phyloP scores from a whole-genome alignment of 2,329 filamentous ascomycete genomes.

The Colletotrichum lupini region DNA sequence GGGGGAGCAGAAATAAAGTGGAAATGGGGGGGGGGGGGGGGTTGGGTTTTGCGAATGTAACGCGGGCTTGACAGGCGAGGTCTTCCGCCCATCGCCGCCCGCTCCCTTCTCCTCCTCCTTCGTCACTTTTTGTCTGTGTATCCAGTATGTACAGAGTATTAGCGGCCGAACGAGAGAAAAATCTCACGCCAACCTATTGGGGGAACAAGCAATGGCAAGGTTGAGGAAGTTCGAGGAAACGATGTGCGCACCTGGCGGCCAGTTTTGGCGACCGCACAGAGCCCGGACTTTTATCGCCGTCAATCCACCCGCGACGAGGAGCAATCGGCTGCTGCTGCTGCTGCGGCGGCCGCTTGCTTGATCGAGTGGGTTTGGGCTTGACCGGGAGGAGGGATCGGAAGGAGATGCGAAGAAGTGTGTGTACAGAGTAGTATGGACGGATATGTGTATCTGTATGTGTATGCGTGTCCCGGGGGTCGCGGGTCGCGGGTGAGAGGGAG shows the following conservation, averaged over 20 bases:
- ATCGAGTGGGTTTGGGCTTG: conserved; percentile 9
- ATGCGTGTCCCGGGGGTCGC: background rate
- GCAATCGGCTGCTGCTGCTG: background rate
- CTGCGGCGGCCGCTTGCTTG: conserved; percentile 25
- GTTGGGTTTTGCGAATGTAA: conserved; percentile 36
- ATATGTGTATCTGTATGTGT: background rate
- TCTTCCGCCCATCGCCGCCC: conserved; percentile 24
- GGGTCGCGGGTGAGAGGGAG: background rate
- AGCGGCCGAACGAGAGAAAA: conserved; percentile 5
- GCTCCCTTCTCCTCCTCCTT: background rate
- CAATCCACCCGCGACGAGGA: background rate
- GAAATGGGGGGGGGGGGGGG: background rate
- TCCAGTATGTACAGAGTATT: background rate
- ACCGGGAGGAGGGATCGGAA: background rate
- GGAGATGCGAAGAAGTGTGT: background rate
- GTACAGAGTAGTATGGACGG: background rate
- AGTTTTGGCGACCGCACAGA: background rate
- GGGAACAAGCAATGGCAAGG: background rate
- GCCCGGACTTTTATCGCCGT: background rate
- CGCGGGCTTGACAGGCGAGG: conserved; percentile 32
- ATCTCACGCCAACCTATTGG: background rate
- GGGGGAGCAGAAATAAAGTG: conserved; percentile 11
- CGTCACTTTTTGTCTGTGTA: background rate
- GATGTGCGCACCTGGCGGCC: conserved; percentile 13
- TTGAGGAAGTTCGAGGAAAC: background rate